These are phyloP conservation scores for Heritiera littoralis DNA, from an alignment of 345 rosid genomes.

Conservation along the genomic window DNA sequence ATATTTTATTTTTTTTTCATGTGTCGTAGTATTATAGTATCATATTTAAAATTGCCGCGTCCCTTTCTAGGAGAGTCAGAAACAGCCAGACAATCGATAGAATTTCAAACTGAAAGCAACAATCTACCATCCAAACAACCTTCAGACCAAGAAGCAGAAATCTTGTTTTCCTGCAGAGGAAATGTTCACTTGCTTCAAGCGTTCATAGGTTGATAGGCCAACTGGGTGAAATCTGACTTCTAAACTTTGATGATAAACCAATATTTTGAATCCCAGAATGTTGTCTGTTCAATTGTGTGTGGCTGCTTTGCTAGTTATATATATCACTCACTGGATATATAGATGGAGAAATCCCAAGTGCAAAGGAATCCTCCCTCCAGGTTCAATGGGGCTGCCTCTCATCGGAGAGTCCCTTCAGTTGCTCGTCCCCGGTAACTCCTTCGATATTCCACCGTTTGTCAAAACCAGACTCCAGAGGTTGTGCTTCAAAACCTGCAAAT, in stretches of 20 bases:
- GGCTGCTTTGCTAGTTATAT: constrained; percentile 5
- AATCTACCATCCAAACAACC: not conserved
- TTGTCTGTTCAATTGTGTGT: not conserved
- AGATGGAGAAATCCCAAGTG: constrained; percentile 26
- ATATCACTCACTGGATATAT: constrained; percentile 1
- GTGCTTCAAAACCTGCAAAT: not conserved
- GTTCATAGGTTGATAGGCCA: no score
- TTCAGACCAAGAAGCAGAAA: no score
- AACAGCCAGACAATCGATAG: no score
- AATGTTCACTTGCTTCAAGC: no score
- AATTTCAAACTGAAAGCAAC: no score
- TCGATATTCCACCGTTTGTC: constrained; percentile 30
- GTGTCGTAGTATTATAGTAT: no score
- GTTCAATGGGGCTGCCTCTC: constrained; percentile 33
- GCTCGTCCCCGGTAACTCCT: constrained; percentile 19
- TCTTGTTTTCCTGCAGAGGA: no score
- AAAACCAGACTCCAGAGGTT: constrained; percentile 24
- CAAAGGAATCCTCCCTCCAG: constrained; percentile 28
- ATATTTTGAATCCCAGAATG: not conserved
- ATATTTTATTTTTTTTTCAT: no score
- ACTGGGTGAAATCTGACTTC: no score
- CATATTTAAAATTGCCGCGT: no score
- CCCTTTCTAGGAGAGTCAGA: no score
- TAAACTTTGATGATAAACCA: no score
- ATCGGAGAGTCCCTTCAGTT: constrained; percentile 33